phyloP scores from a whole-genome alignment of 257 asterid species.

The Euphrasia confusa region DNA sequence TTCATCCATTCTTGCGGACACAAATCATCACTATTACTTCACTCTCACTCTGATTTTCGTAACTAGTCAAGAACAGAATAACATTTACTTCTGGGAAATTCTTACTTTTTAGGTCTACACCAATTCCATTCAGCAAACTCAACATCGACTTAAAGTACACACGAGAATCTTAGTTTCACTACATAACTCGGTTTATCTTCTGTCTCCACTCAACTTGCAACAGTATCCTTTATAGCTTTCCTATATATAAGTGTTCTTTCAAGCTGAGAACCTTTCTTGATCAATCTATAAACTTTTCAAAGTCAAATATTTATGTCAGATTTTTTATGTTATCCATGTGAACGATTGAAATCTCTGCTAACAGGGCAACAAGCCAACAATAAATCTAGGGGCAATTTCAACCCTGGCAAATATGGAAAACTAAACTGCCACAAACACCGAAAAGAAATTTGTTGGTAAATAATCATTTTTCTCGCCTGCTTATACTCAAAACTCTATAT shows the following conservation, averaged over 20 bases:
- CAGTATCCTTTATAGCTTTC: not conserved
- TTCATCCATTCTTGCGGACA: not conserved
- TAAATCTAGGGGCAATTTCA: not conserved
- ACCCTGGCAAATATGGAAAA: too few species aligned
- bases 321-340: not conserved
- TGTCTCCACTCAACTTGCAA: not conserved
- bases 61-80: not conserved
- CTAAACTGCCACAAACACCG: too few species aligned
- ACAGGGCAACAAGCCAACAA: not conserved
- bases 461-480: too few species aligned
- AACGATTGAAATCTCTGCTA: not conserved
- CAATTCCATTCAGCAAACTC: conserved; percentile 1
- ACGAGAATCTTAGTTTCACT: not conserved
- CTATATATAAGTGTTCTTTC: not conserved
- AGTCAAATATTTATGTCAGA: not conserved
- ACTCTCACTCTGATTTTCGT: not conserved
- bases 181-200: not conserved
- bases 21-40: not conserved
- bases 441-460: too few species aligned
- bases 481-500: too few species aligned
- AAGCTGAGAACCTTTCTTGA: not conserved
- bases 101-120: not conserved
- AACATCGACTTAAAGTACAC: conserved; percentile 3
- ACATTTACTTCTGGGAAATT: not conserved
- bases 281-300: not conserved